Percentiles rank a stretch among this genome's conserved stretches.
phyloP scores from a whole-genome alignment of 2,329 filamentous ascomycete species.

The Chaetomium globosum region DNA sequence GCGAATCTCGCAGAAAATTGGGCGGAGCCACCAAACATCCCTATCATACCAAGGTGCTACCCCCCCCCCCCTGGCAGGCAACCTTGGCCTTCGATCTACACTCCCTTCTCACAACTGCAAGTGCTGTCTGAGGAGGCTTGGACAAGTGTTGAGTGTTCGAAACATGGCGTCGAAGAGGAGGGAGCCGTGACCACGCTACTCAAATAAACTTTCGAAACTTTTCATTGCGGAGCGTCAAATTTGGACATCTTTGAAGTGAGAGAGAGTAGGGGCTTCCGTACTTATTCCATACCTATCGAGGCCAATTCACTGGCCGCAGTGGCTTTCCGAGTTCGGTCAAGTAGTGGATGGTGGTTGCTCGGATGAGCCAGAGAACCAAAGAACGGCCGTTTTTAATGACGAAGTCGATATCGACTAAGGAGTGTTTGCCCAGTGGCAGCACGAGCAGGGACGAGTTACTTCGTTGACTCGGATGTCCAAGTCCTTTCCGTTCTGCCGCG shows the following conservation, averaged over 20 bases:
- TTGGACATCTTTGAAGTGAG: not conserved
- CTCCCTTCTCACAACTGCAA: not conserved
- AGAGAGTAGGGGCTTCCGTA: too few species aligned
- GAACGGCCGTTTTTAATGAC: not conserved
- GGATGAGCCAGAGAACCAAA: not conserved
- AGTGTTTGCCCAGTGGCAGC: not conserved
- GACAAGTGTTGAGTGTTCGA: not conserved
- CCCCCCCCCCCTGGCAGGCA: not conserved
- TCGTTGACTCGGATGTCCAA: not conserved
- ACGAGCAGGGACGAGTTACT: not conserved
- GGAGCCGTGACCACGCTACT: not conserved
- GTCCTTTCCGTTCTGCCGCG: not conserved
- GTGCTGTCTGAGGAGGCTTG: not conserved
- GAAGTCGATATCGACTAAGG: not conserved
- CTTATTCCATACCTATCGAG: too few species aligned
- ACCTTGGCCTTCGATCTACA: not conserved
- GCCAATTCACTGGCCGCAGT: too few species aligned
- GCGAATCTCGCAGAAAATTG: too few species aligned
- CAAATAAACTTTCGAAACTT: not conserved
- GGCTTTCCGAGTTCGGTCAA: not conserved
- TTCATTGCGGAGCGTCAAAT: not conserved
- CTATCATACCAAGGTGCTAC: not conserved
- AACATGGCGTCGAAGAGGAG: not conserved
- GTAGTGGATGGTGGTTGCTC: not conserved
- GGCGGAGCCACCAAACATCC: not conserved